phyloP scores from a whole-genome alignment of 257 asterid species.

The Schizonepeta tenuifolia region DNA sequence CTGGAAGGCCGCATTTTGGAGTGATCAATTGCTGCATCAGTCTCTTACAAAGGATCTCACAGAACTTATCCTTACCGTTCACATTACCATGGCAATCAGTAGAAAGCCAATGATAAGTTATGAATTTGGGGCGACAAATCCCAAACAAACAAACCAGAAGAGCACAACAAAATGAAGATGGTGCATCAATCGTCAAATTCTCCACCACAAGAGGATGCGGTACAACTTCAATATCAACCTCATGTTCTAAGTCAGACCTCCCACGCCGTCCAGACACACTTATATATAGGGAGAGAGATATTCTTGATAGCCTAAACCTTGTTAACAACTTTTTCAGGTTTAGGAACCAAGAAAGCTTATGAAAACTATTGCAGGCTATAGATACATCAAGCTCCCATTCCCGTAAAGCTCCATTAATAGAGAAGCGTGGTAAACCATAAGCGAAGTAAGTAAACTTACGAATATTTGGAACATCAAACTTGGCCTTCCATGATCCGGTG shows the following conservation, averaged over 20 bases:
- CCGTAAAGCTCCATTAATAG: background rate
- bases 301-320: background rate
- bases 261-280: too few relatives aligned
- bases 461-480: constrained; percentile 8
- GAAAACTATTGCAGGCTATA: background rate
- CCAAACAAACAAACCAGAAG: background rate
- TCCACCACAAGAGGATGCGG: background rate
- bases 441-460: background rate
- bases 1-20: background rate
- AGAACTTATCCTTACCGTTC: too few relatives aligned
- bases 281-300: background rate
- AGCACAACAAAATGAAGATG: background rate
- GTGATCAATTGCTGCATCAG: background rate
- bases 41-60: background rate
- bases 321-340: background rate
- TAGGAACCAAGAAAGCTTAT: background rate
- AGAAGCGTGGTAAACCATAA: background rate
- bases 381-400: background rate
- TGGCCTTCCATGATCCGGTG: background rate
- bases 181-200: background rate
- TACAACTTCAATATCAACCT: background rate
- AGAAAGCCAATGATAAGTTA: background rate
- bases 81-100: too few relatives aligned
- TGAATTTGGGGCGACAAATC: constrained; percentile 5
- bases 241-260: background rate